These are phyloP conservation scores for Viridothelium virens DNA, from an alignment of 495 filamentous ascomycete genomes.

Conservation along the genomic window DNA sequence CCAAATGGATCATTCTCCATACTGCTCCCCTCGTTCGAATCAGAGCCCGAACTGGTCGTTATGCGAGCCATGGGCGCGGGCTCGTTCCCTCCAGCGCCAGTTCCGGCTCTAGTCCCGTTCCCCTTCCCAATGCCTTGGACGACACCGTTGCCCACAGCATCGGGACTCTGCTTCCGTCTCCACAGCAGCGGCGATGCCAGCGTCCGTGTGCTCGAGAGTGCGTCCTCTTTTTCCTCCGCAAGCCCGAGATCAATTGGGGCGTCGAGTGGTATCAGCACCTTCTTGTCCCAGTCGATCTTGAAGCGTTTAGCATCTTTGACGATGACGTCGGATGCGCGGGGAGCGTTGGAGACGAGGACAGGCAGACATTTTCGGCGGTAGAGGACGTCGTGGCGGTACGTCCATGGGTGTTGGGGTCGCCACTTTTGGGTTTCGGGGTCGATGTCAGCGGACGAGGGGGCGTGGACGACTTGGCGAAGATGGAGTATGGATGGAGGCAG, in stretches of 20 bases:
- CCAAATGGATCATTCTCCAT: background rate
- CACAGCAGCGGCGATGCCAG: background rate
- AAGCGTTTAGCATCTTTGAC: slow-evolving; percentile 32
- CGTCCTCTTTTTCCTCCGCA: background rate
- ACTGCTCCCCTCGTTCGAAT: background rate
- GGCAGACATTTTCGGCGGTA: slow-evolving; percentile 36
- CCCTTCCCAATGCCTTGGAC: background rate
- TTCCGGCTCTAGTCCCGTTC: too few relatives aligned
- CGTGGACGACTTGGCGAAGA: slow-evolving; percentile 20
- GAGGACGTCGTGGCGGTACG: slow-evolving; percentile 27
- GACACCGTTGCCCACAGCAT: background rate
- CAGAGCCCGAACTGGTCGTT: background rate
- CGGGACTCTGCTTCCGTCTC: background rate
- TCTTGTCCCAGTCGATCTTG: slow-evolving; percentile 31
- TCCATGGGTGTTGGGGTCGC: slow-evolving; percentile 24
- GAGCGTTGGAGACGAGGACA: slow-evolving; percentile 27
- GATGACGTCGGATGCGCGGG: slow-evolving; percentile 32
- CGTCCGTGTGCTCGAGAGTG: background rate
- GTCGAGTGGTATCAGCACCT: slow-evolving; percentile 20
- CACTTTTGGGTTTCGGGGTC: slow-evolving; percentile 23
- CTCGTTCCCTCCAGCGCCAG: background rate
- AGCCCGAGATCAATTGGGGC: background rate
- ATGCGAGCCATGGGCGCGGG: background rate
- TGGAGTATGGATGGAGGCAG: slow-evolving; percentile 15
- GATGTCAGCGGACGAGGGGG: slow-evolving; percentile 19